Conservation (phyloP, 2,329 filamentous ascomycete genomes). For the Sordariomycetes sp. region DNA sequence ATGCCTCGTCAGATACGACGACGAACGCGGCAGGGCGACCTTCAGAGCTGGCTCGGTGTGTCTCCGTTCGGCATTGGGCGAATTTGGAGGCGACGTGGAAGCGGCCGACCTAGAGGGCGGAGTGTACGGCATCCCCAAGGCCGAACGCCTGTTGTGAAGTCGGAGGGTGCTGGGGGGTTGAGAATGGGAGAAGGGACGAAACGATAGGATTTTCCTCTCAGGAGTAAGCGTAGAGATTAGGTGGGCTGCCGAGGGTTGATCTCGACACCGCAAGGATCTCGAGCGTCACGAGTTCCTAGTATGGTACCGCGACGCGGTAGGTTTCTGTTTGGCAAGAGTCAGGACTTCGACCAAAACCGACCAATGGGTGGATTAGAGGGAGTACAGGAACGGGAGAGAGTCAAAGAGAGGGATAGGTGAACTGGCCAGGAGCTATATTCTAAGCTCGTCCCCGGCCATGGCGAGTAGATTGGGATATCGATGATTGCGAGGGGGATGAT, state of each 20-base stretch:
- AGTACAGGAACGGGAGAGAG: neutral
- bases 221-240: neutral
- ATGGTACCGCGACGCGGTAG: neutral
- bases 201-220: neutral
- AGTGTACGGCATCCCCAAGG: constrained; percentile 70
- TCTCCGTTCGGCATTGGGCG: constrained; percentile 43
- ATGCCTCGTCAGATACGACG: constrained; percentile 53
- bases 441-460: neutral
- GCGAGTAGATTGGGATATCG: neutral
- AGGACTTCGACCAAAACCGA: neutral
- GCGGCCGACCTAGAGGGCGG: constrained; percentile 58
- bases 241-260: neutral
- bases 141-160: neutral
- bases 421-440: neutral
- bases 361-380: neutral
- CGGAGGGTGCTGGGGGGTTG: neutral
- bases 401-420: neutral
- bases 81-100: constrained; percentile 41
- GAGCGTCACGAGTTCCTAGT: neutral
- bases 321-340: neutral
- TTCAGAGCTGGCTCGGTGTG: constrained; percentile 23
- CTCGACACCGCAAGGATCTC: neutral
- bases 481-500: neutral
- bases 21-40: constrained; percentile 43
- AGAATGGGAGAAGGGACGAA: neutral